phyloP scores from a whole-genome alignment of 768 basidiomycete genomes.

The Agaricus subrufescens region DNA sequence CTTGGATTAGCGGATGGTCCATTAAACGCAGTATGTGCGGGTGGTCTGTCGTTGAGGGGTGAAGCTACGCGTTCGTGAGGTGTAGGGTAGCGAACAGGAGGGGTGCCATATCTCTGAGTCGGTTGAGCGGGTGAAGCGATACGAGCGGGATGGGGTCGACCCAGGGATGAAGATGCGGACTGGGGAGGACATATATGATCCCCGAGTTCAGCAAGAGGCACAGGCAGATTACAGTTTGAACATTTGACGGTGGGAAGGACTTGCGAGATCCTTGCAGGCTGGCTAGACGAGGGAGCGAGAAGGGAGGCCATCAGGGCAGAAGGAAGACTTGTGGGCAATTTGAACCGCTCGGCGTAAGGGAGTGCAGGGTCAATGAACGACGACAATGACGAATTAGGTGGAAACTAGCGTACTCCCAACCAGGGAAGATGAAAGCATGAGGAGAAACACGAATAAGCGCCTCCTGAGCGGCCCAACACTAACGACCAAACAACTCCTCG shows the following conservation, averaged over 20 bases:
- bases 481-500: too few relatives aligned
- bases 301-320: slow-evolving; percentile 24
- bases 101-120: slow-evolving; percentile 11
- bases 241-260: slow-evolving; percentile 82
- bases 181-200: slow-evolving; percentile 68
- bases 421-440: not conserved
- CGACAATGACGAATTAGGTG: slow-evolving; percentile 4
- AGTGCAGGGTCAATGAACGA: slow-evolving; percentile 5
- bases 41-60: slow-evolving; percentile 23
- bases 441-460: not conserved
- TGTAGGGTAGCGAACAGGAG: slow-evolving; percentile 5
- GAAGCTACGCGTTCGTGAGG: slow-evolving; percentile 22
- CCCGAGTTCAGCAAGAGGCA: slow-evolving; percentile 68
- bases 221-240: slow-evolving; percentile 66
- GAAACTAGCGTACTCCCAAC: slow-evolving; percentile 5
- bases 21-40: slow-evolving; percentile 18
- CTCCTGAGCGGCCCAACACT: too few relatives aligned
- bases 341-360: not conserved
- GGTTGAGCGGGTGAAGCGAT: slow-evolving; percentile 20
- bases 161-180: slow-evolving; percentile 30
- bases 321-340: not conserved
- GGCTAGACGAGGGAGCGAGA: slow-evolving; percentile 22
- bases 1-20: slow-evolving; percentile 23
- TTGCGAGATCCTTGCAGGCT: slow-evolving; percentile 56
- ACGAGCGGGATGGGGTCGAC: slow-evolving; percentile 37